Percentiles rank a stretch among this genome's conserved stretches.
These are phyloP conservation scores for Pseudocercospora cruenta DNA, from an alignment of 2,329 filamentous ascomycete species.

Conservation along the genomic window DNA sequence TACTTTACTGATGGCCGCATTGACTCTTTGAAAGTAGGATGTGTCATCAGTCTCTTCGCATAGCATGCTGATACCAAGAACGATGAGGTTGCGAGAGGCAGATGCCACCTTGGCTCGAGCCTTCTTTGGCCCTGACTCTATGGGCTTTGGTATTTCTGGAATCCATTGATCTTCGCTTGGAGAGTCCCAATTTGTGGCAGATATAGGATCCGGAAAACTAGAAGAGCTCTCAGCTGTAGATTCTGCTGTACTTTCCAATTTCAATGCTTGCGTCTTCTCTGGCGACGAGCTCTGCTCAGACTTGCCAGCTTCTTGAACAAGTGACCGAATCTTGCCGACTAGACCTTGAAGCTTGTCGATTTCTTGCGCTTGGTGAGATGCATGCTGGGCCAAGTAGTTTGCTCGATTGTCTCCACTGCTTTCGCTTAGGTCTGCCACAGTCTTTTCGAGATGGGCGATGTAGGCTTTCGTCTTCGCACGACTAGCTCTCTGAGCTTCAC, in stretches of 20 bases:
- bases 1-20: constrained; percentile 24
- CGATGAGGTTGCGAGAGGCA: constrained; percentile 24
- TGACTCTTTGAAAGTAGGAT: constrained; percentile 26
- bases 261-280: constrained; percentile 15
- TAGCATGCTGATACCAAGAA: constrained; percentile 26
- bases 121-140: constrained; percentile 6
- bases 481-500: constrained; percentile 29
- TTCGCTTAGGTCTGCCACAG: constrained; percentile 27
- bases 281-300: constrained; percentile 14
- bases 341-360: constrained; percentile 29
- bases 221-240: constrained; percentile 15
- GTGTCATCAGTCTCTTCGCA: constrained; percentile 26
- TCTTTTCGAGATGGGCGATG: constrained; percentile 31
- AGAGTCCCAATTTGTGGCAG: constrained; percentile 17
- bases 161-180: constrained; percentile 26
- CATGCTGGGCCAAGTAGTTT: constrained; percentile 30
- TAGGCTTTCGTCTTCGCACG: constrained; percentile 31
- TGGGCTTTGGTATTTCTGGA: constrained; percentile 13
- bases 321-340: constrained; percentile 26
- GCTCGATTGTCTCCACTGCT: constrained; percentile 25
- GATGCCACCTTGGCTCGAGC: constrained; percentile 3
- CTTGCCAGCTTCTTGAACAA: constrained; percentile 29
- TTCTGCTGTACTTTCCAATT: neutral
- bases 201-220: constrained; percentile 5
- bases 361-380: constrained; percentile 28